Conservation (phyloP, 1,284 basidiomycete genomes). For the Paramarasmius palmivorus region DNA sequence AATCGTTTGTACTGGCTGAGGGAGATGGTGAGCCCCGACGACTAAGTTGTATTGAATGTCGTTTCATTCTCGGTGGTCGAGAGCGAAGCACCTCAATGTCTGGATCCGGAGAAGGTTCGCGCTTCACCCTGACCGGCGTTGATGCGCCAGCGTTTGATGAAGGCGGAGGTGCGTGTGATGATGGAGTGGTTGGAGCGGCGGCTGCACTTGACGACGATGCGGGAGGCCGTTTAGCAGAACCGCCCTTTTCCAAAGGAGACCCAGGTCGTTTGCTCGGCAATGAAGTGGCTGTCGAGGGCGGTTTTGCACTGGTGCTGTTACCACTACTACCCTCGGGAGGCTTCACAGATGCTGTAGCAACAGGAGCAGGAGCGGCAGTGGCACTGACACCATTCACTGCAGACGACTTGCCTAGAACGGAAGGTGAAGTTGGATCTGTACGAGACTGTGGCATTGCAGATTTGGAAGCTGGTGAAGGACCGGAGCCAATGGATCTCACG, state of each 20-base stretch:
- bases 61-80: neutral
- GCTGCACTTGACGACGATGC: neutral
- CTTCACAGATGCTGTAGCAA: neutral
- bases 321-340: neutral
- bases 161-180: neutral
- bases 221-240: neutral
- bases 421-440: too few species aligned
- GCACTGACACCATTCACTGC: neutral
- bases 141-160: neutral
- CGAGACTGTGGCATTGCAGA: too few species aligned
- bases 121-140: neutral
- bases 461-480: too few species aligned
- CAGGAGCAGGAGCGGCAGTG: neutral
- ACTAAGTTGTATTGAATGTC: neutral
- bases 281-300: neutral
- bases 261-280: conserved; percentile 9
- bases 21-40: neutral
- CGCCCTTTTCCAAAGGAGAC: conserved; percentile 7
- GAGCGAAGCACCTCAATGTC: neutral
- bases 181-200: neutral
- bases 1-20: neutral
- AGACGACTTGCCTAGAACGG: too few species aligned
- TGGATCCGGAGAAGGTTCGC: neutral
- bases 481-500: too few species aligned
- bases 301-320: neutral